Conservation (phyloP, 106 monocot species). For the Iris macrosiphon region DNA sequence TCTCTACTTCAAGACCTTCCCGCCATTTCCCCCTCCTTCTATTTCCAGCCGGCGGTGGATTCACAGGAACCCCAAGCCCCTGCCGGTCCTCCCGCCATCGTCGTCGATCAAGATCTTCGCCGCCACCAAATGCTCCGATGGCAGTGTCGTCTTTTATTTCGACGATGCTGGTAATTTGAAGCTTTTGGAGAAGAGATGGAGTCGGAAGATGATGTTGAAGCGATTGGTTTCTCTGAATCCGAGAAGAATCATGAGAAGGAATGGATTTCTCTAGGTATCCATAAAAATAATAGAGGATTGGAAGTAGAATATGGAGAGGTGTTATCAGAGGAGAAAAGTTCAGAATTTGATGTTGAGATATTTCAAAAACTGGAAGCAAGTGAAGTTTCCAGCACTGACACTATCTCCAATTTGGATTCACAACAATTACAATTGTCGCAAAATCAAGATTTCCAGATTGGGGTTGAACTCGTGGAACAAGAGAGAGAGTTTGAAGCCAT, state of each 20-base stretch:
- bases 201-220: not conserved
- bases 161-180: slow-evolving; percentile 16
- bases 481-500: too few species aligned
- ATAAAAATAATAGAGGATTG: not conserved
- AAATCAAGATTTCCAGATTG: not conserved
- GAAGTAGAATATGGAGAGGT: not conserved
- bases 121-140: slow-evolving; percentile 54
- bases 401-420: not conserved
- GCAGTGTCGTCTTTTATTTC: slow-evolving; percentile 58
- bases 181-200: not conserved
- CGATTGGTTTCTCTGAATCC: not conserved
- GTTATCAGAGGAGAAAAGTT: not conserved
- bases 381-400: not conserved
- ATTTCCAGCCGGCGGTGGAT: too few species aligned
- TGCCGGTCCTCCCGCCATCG: too few species aligned
- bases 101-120: too few species aligned
- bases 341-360: not conserved
- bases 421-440: not conserved
- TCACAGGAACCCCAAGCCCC: too few species aligned
- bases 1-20: too few species aligned
- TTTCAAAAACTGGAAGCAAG: not conserved
- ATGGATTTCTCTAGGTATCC: not conserved
- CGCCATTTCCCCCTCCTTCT: too few species aligned
- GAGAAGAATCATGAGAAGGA: not conserved
- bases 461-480: too few species aligned